A percentile compares a stretch with the other conserved stretches of the same genome.
These are phyloP conservation scores for Debaryomyces tyrocola DNA, from an alignment of 805 yeast genomes.

Conservation along the genomic window DNA sequence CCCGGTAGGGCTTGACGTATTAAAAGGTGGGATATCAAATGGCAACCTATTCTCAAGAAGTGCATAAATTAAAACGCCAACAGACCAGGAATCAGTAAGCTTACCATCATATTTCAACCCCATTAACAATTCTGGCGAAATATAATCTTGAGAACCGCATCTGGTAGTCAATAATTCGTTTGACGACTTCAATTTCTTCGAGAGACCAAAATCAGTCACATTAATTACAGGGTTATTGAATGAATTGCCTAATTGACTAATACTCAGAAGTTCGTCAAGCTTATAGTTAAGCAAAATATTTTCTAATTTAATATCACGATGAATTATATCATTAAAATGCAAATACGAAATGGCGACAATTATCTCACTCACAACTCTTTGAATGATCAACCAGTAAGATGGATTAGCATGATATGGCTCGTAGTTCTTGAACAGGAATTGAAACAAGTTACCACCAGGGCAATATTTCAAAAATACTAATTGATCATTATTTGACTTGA, in stretches of 20 bases:
- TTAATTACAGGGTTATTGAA: conserved; percentile 30
- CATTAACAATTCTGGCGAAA: conserved; percentile 89
- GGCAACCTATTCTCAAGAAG: conserved; percentile 86
- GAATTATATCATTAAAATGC: conserved; percentile 70
- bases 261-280: conserved; percentile 29
- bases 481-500: conserved; percentile 28
- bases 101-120: conserved; percentile 92
- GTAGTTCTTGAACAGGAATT: conserved; percentile 45
- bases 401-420: conserved; percentile 29
- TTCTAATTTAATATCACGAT: conserved; percentile 90
- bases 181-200: conserved; percentile 62
- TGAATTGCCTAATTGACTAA: not conserved
- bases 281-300: conserved; percentile 57
- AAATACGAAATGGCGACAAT: conserved; percentile 68
- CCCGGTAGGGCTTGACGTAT: conserved; percentile 25
- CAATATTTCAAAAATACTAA: conserved; percentile 71
- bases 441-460: conserved; percentile 82
- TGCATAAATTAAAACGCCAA: conserved; percentile 88
- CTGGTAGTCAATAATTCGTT: conserved; percentile 74
- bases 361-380: conserved; percentile 69
- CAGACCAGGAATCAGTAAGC: conserved; percentile 90
- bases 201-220: conserved; percentile 89
- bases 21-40: conserved; percentile 77
- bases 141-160: conserved; percentile 96
- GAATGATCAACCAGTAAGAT: conserved; percentile 49